phyloP scores from a whole-genome alignment of 148 eudicot genomes.

The Fallopia convolvulus region DNA sequence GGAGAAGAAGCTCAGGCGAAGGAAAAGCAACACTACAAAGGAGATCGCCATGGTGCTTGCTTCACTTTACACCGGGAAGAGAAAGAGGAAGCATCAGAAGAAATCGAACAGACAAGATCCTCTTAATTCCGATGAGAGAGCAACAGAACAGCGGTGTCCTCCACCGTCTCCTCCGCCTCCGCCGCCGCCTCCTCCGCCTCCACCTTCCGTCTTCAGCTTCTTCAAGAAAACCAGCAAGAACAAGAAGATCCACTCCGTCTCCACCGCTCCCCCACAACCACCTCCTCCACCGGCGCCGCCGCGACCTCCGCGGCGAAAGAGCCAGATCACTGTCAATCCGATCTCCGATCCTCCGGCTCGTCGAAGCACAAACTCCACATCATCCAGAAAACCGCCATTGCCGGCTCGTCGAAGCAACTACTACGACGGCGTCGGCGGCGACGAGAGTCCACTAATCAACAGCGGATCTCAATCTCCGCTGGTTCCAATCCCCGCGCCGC shows the following conservation, averaged over 20 bases:
- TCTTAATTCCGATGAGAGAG: conserved; percentile 7
- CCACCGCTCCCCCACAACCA: conserved; percentile 19
- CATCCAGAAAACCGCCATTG: conserved; percentile 42
- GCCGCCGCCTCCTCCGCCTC: conserved; percentile 43
- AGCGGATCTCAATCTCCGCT: conserved; percentile 31
- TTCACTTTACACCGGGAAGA: conserved; percentile 36
- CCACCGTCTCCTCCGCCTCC: conserved; percentile 24
- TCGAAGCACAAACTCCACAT: conserved; percentile 2
- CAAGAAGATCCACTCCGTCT: conserved; percentile 47
- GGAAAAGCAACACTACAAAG: conserved; percentile 41
- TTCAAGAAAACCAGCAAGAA: conserved; percentile 38
- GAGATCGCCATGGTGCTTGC: conserved; percentile 52
- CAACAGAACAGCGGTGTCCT: conserved; percentile 17
- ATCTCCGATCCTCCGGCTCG: not conserved
- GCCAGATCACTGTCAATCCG: not conserved
- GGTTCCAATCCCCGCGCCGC: conserved; percentile 20
- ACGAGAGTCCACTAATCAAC: not conserved
- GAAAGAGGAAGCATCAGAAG: conserved; percentile 26
- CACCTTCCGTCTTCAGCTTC: conserved; percentile 31
- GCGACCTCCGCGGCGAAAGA: conserved; percentile 25
- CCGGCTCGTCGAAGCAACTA: conserved; percentile 27
- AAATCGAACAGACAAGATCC: conserved; percentile 15
- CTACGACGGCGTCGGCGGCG: conserved; percentile 19
- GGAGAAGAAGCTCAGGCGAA: conserved; percentile 22
- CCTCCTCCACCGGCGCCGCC: conserved; percentile 29